Percentiles rank a stretch among this genome's conserved stretches.
Conservation (phyloP, 2,329 filamentous ascomycete genomes). For the Pyrenochaeta sp. region DNA sequence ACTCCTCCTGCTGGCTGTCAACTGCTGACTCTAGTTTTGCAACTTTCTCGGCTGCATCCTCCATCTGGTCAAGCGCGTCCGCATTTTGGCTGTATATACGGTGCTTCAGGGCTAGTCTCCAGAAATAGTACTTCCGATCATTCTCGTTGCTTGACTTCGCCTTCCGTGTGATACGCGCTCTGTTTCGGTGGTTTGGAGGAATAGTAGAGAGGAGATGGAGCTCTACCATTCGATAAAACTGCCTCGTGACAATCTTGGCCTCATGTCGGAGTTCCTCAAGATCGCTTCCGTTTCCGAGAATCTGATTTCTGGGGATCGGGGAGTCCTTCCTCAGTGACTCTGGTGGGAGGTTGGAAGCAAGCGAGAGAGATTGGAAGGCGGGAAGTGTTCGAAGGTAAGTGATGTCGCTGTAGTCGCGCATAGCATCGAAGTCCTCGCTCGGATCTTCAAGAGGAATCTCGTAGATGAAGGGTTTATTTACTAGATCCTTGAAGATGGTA, state of each 20-base stretch:
- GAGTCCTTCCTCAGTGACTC: constrained; percentile 63
- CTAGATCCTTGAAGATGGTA: constrained; percentile 75
- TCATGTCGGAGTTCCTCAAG: constrained; percentile 66
- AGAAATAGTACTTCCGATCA: constrained; percentile 72
- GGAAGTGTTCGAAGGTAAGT: constrained; percentile 67
- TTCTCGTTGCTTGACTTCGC: constrained; percentile 63
- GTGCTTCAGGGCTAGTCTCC: constrained; percentile 79
- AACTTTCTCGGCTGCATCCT: constrained; percentile 70
- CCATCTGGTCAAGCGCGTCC: constrained; percentile 73
- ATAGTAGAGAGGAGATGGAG: constrained; percentile 74
- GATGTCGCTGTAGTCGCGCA: constrained; percentile 79
- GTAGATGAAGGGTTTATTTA: constrained; percentile 71
- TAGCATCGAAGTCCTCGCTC: constrained; percentile 82
- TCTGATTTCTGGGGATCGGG: constrained; percentile 59
- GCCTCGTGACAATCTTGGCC: constrained; percentile 77
- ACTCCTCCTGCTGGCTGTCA: constrained; percentile 74
- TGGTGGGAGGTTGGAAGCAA: constrained; percentile 59
- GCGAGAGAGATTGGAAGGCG: constrained; percentile 63
- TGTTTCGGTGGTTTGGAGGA: constrained; percentile 57
- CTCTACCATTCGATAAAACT: constrained; percentile 78
- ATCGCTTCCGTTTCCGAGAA: constrained; percentile 65
- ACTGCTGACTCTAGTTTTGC: constrained; percentile 77
- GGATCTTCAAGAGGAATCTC: constrained; percentile 96
- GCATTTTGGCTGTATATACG: constrained; percentile 78
- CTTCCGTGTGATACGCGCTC: constrained; percentile 54